Evolutionary conservation across 2,329 filamentous ascomycete species (phyloP).

Genomic region (Colletotrichum karsti): DNA sequence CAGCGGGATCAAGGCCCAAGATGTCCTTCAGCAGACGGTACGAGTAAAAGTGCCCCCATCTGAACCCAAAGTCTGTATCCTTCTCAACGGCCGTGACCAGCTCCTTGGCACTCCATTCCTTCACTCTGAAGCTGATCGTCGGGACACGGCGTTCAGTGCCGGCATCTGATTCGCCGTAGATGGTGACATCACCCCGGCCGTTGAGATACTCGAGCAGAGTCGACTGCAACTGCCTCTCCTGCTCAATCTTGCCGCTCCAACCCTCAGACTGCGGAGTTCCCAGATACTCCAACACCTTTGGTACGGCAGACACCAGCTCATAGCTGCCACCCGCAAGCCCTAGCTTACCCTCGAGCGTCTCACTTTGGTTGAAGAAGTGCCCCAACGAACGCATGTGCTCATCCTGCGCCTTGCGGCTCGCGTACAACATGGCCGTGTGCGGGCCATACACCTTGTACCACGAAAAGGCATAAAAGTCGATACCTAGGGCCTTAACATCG

Average conservation of each 20-base stretch:
- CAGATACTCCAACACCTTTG: slow-evolving; percentile 70
- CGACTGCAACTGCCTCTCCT: slow-evolving; percentile 68
- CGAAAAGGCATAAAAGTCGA: slow-evolving; percentile 81
- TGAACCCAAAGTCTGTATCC: slow-evolving; percentile 65
- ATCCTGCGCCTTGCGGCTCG: slow-evolving; percentile 62
- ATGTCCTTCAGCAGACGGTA: slow-evolving; percentile 69
- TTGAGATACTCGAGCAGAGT: slow-evolving; percentile 68
- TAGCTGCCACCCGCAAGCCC: slow-evolving; percentile 76
- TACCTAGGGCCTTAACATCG: slow-evolving; percentile 73
- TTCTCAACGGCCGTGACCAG: slow-evolving; percentile 71
- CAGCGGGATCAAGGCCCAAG: slow-evolving; percentile 59
- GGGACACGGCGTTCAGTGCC: slow-evolving; percentile 63
- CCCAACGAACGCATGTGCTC: slow-evolving; percentile 60
- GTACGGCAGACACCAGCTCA: slow-evolving; percentile 72
- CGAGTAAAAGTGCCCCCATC: slow-evolving; percentile 76
- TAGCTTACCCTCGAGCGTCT: slow-evolving; percentile 72
- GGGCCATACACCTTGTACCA: slow-evolving; percentile 89
- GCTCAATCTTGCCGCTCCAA: slow-evolving; percentile 62
- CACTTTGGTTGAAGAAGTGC: slow-evolving; percentile 73
- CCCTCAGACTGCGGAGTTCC: slow-evolving; percentile 42
- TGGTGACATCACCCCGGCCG: slow-evolving; percentile 57
- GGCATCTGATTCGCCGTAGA: slow-evolving; percentile 64
- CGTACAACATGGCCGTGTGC: slow-evolving; percentile 77
- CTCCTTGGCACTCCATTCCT: slow-evolving; percentile 62
- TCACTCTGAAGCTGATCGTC: slow-evolving; percentile 73